These are phyloP conservation scores for Neopestalotiopsis clavispora DNA, from an alignment of 2,329 filamentous ascomycete genomes.

Conservation along the genomic window DNA sequence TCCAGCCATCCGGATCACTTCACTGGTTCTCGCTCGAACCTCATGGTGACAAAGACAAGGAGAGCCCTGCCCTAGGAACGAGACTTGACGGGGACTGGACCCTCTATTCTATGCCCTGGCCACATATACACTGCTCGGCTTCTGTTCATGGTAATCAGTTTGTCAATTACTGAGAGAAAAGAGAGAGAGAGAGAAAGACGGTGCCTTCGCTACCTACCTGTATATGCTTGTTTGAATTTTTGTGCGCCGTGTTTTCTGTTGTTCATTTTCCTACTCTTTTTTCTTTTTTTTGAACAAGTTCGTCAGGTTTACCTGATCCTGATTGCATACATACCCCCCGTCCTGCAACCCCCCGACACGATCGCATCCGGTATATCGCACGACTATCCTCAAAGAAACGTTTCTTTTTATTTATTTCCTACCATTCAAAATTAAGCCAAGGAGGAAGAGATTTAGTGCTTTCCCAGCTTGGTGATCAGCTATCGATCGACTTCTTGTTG, in stretches of 20 bases:
- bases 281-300: not conserved
- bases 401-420: not conserved
- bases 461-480: not conserved
- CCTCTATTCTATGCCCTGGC: not conserved
- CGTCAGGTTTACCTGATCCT: not conserved
- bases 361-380: not conserved
- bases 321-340: not conserved
- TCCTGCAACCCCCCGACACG: conserved; percentile 1
- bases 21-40: conserved; percentile 3
- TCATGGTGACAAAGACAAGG: not conserved
- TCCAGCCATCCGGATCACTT: conserved; percentile 16
- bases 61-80: not conserved
- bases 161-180: not conserved
- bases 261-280: not conserved
- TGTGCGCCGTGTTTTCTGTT: not conserved
- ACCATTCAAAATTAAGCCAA: not conserved
- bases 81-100: not conserved
- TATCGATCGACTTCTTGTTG: not conserved
- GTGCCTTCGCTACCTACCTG: not conserved
- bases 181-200: too few relatives aligned
- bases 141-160: not conserved
- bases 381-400: not conserved
- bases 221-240: not conserved
- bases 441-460: not conserved
- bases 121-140: not conserved